Percentiles rank a stretch among this genome's conserved stretches.
Evolutionary conservation across 164 flowering plant species (phyloP).

Genomic region (Cinnamomum chago): DNA sequence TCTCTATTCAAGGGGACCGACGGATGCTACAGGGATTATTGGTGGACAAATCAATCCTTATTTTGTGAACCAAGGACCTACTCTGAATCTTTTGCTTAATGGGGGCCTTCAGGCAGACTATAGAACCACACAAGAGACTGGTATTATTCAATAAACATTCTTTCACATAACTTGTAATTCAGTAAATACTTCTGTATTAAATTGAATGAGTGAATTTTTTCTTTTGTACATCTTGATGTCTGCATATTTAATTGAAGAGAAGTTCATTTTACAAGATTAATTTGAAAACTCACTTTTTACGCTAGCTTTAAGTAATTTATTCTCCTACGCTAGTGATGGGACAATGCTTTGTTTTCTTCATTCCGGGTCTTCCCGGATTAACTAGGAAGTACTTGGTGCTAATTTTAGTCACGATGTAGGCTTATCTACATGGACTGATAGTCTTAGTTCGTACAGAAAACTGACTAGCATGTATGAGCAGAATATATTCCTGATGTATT

Average conservation of each 20-base stretch:
- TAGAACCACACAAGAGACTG: neutral
- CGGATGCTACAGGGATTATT: neutral
- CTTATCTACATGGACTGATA: constrained; percentile 21
- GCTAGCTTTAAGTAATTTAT: neutral
- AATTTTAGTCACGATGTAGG: constrained; percentile 13
- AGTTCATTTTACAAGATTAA: neutral
- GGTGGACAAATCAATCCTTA: constrained; percentile 2
- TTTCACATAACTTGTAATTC: neutral
- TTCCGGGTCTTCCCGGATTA: neutral
- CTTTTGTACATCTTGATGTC: too few relatives aligned
- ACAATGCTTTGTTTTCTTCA: neutral
- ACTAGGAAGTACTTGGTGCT: constrained; percentile 22
- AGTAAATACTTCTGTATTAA: neutral
- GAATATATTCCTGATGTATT: constrained; percentile 10
- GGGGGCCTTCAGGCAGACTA: constrained; percentile 3
- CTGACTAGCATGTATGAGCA: constrained; percentile 7
- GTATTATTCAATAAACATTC: neutral
- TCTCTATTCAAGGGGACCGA: constrained; percentile 5
- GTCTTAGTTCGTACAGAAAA: constrained; percentile 16
- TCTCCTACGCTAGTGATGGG: constrained; percentile 1
- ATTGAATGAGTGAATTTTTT: too few relatives aligned
- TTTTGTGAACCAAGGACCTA: neutral
- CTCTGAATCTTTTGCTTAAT: neutral
- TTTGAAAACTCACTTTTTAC: neutral
- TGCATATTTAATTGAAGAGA: neutral